Evolutionary conservation across 2,329 filamentous ascomycete genomes (phyloP), one percentile per base, ranked within the genome.

Genomic region (Uncinocarpus reesii): DNA sequence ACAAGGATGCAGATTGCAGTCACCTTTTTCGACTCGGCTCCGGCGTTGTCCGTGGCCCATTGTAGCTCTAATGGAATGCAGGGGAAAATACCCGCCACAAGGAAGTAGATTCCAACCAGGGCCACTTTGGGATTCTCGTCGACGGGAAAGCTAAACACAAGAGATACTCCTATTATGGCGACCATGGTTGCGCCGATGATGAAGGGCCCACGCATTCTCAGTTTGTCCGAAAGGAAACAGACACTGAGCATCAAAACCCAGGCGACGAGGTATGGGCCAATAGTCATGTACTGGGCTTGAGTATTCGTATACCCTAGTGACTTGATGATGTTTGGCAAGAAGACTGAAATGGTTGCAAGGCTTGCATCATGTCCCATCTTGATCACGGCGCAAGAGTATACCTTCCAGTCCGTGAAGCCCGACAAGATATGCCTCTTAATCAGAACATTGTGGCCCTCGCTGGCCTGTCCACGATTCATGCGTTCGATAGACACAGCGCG

Each of bases 221-320:
- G 60, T 1, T 66, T 60, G 53, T 80, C 77, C 1, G 75, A 76
- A 3, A 65, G 55, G 56, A 69, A 72, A 1, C 76, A 71, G 20
- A 67, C 67, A 1, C 72, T 45, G 0, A 82, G 65, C 5, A 77
- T 71, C 1, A 79, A 57, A 4, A 78, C 76, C 46, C 82, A 79
- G 11, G 84, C 83, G 1, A 78, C 74, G 58, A 83, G 74, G 60
- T 77, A 76, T 53, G 80, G 75, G 2, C 75, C 72, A 21, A 75
- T 67, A 0, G 69, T 68, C 60, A 71, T 63, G 8, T 78, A 56
- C 68, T 78, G 53, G 58, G 76, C 65, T 10, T 57, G 58, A 13
- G 73, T 75, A 4, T 71, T 70, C 0, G 69, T 69, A 58, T 80
- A 82, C 2, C 79, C 77, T 1, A 82, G 64, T 26, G 74, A 71